Evolutionary conservation across 257 asterid genomes (phyloP).

Genomic region (Nicotiana tabacum): DNA sequence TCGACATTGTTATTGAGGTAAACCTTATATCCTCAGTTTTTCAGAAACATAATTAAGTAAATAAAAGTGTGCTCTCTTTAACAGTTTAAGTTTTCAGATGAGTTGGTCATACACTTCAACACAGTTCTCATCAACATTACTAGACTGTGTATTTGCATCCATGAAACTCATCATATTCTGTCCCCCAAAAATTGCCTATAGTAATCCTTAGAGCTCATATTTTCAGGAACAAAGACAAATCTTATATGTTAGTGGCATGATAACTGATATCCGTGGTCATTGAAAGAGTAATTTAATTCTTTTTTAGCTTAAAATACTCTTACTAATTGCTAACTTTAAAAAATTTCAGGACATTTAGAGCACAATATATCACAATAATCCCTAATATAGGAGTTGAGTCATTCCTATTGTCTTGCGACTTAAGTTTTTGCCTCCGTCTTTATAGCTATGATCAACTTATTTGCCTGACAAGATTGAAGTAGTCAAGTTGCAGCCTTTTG

Average conservation of each 20-base stretch:
- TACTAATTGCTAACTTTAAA: not conserved
- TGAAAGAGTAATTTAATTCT: not conserved
- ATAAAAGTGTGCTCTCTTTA: not conserved
- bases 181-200: no score
- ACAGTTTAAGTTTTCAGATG: not conserved
- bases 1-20: slow-evolving; percentile 91
- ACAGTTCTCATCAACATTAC: not conserved
- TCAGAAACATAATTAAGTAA: not conserved
- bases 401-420: not conserved
- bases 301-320: not conserved
- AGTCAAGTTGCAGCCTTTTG: not conserved
- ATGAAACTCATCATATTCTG: no score
- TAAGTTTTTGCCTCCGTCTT: no score
- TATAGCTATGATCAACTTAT: not conserved
- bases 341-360: not conserved
- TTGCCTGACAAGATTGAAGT: not conserved
- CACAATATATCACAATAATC: not conserved
- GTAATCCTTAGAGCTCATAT: no score
- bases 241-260: not conserved
- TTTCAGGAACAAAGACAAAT: no score
- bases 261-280: not conserved
- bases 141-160: not conserved
- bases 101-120: not conserved
- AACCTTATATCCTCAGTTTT: not conserved
- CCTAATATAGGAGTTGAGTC: not conserved